Base-by-base conservation (phyloP, 345 rosid genomes). In the Salix arbutifolia region DNA sequence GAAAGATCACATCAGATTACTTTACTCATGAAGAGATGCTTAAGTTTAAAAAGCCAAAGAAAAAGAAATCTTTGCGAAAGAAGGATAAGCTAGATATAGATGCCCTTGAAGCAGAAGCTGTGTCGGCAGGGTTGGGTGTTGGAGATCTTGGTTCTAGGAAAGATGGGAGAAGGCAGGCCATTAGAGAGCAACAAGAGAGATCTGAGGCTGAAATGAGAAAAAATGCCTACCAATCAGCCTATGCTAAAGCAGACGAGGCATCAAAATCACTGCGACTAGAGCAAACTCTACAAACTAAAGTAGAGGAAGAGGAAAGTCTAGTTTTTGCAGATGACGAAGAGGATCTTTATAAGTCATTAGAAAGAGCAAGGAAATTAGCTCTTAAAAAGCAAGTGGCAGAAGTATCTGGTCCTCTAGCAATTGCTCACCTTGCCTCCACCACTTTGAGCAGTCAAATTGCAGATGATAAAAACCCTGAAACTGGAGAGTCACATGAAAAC, bases 111-210 rank as follows among this genome's bases (percentile, higher is more conserved):
- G 92, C 91, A 53, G 98, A 91, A 84, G 99, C 98, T 46, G 77
- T 87, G 70, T 84, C 99, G 72, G 77, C 91, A 28, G 99, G 99
- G 28, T 83, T 96, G 78, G 98, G 92, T 77, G 83, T 82, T 74
- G 93, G 86, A 74, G 99, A 96, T 87, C 99, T 91, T 77, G 98
- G 99, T 79, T 88, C 99, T 78, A 90, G 99, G 78, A 90, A 85
- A 74, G 95, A 92, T 75, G 89, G 86, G 56, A 90, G 84, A 88
- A 91, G 96, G 85, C 94, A 87, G 82, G 94, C 94, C 73, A 77
- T 90, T 81, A 93, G 80, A 77, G 92, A 91, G 80, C 95, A 92
- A 79, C 91, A 87, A 81, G 97, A 89, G 80, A 87, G 89, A 83
- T 79, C 85, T 7, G 98, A 92, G 84, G 88, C 89, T 46, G 97